phyloP scores from a whole-genome alignment of 1,284 basidiomycete species.

The Pseudozyma sp. region DNA sequence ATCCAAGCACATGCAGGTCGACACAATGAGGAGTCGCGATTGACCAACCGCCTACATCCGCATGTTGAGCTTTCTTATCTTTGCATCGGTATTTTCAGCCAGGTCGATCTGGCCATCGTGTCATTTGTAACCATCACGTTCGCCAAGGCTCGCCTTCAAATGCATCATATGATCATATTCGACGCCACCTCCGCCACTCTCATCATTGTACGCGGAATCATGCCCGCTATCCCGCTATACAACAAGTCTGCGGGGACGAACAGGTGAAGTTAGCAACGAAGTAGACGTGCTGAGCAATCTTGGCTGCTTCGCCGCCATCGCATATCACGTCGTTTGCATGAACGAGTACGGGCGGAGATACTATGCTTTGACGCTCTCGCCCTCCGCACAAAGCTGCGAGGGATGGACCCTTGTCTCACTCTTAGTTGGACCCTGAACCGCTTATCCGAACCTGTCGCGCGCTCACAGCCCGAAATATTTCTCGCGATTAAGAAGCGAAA shows the following conservation, averaged over 20 bases:
- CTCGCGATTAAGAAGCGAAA: too few species aligned
- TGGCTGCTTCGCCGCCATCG: neutral
- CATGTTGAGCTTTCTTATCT: too few species aligned
- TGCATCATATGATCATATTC: neutral
- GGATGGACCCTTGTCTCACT: slow-evolving; percentile 17
- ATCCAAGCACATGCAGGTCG: too few species aligned
- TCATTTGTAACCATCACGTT: too few species aligned
- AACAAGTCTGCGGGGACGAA: too few species aligned
- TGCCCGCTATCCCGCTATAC: too few species aligned
- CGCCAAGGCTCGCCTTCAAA: too few species aligned
- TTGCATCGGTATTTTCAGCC: too few species aligned
- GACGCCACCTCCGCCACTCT: slow-evolving; percentile 7
- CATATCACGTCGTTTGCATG: slow-evolving; percentile 3
- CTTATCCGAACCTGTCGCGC: slow-evolving; percentile 8
- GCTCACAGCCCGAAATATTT: neutral
- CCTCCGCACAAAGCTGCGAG: neutral
- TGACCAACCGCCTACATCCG: too few species aligned
- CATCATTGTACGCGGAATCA: neutral
- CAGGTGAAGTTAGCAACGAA: too few species aligned
- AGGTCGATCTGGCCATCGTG: too few species aligned
- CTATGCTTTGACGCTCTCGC: neutral
- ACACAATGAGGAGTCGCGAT: too few species aligned
- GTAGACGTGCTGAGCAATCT: neutral
- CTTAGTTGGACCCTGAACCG: slow-evolving; percentile 8
- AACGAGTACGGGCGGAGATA: neutral